Evolutionary conservation across 805 yeast genomes (phyloP), one percentile per base, ranked within the genome.

Genomic region (Teunomyces stri): DNA sequence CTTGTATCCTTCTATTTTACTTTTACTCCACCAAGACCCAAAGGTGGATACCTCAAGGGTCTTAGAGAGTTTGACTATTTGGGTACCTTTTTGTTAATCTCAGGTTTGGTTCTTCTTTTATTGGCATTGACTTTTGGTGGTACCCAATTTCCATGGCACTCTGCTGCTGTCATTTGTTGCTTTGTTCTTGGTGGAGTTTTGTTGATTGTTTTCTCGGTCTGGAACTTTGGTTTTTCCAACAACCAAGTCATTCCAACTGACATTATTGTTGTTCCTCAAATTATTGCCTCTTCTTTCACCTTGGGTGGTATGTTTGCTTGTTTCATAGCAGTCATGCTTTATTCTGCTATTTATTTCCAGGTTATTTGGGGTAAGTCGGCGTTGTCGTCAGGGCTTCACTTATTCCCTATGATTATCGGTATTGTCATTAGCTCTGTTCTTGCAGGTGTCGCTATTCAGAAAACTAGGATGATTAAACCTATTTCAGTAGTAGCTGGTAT

Each of bases 331-430:
- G 37, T 49, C 20, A 47, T 57, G 21, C 46, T 54, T 45, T 78
- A 67, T 51, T 49, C 71, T 15, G 64, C 78, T 3, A 62, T 70
- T 13, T 79, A 78, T 56, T 81, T 77, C 60, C 83, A 81, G 57
- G 74, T 73, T 21, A 64, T 79, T 7, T 64, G 62, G 41, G 72
- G 65, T 9, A 61, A 65, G 36, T 66, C 64, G 44, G 69, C 81
- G 4, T 64, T 75, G 61, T 61, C 62, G 16, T 66, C 81, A 2
- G 84, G 84, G 33, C 57, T 76, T 28, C 64, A 73, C 25, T 56
- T 73, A 35, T 58, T 79, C 20, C 79, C 83, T 1, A 41, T 64
- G 28, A 66, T 78, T 43, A 58, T 76, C 21, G 53, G 76, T 12
- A 67, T 72, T 27, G 74, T 65, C 42, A 48, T 67, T 1, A 54